phyloP scores from a whole-genome alignment of 441 rosid species.

The Oxalis stricta region DNA sequence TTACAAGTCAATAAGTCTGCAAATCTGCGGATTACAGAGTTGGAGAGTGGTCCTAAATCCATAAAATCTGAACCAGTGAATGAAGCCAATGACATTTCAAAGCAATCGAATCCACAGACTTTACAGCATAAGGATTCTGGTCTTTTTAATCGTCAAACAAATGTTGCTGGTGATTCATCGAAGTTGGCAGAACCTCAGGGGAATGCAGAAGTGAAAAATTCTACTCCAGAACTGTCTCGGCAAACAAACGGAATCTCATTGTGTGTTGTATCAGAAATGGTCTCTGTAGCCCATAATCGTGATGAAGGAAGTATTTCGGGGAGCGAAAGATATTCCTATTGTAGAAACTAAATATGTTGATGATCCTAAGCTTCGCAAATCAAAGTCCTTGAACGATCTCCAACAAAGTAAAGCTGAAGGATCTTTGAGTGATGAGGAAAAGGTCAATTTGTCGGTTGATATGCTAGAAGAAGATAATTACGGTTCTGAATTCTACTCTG shows the following conservation, averaged over 20 bases:
- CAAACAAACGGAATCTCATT: constrained; percentile 13
- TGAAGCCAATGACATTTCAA: constrained; percentile 18
- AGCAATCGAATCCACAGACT: constrained; percentile 12
- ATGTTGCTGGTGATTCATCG: constrained; percentile 3
- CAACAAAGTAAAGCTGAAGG: constrained; percentile 25
- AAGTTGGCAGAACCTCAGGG: constrained; percentile 10
- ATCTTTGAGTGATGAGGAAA: constrained; percentile 45
- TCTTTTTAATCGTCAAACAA: constrained; percentile 15
- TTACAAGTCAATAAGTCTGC: constrained; percentile 12
- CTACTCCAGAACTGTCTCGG: constrained; percentile 11
- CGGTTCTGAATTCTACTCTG: constrained; percentile 39
- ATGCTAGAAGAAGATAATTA: constrained; percentile 30
- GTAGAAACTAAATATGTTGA: constrained; percentile 18
- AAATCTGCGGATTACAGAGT: constrained; percentile 10
- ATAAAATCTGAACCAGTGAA: constrained; percentile 39
- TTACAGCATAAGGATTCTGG: constrained; percentile 13
- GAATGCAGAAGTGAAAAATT: constrained; percentile 9
- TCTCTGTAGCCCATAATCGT: constrained; percentile 14
- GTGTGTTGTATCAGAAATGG: constrained; percentile 12
- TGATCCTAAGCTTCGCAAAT: constrained; percentile 11
- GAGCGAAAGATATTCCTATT: constrained; percentile 14
- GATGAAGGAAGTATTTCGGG: constrained; percentile 17
- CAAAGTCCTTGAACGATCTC: constrained; percentile 15
- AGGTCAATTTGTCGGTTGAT: constrained; percentile 39
- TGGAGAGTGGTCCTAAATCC: constrained; percentile 13